Conservation (phyloP, 2,329 filamentous ascomycete genomes). For the Arthroderma sp. region DNA sequence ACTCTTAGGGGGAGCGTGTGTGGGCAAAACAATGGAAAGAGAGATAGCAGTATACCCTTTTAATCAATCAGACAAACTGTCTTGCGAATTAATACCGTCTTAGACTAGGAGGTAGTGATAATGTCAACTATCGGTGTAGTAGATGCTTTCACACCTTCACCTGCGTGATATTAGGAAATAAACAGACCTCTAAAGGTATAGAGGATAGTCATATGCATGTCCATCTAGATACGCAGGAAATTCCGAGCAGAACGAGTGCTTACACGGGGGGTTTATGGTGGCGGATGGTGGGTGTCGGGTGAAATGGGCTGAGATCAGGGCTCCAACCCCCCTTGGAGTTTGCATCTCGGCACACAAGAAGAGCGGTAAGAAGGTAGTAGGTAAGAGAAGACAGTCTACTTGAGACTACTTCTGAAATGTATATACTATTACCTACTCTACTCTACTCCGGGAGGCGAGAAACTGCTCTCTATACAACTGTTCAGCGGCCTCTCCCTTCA, state of each 20-base stretch:
- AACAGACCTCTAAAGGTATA: background rate
- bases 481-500: too few species aligned
- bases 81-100: background rate
- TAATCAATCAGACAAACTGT: background rate
- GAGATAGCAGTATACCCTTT: too few species aligned
- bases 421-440: too few species aligned
- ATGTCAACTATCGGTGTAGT: too few species aligned
- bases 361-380: background rate
- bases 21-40: background rate
- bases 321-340: background rate
- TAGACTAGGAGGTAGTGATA: too few species aligned
- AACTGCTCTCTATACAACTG: background rate
- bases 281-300: conserved; percentile 17
- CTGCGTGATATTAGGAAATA: background rate
- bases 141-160: too few species aligned
- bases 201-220: conserved; percentile 8
- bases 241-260: conserved; percentile 53
- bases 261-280: conserved; percentile 41
- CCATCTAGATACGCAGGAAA: conserved; percentile 26
- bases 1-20: conserved; percentile 16
- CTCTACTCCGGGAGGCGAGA: background rate
- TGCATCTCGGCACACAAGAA: background rate
- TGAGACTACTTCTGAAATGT: background rate
- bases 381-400: background rate
- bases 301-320: background rate